These are phyloP conservation scores for Claviceps pazoutovae DNA, from an alignment of 2,329 filamentous ascomycete genomes.

Conservation along the genomic window DNA sequence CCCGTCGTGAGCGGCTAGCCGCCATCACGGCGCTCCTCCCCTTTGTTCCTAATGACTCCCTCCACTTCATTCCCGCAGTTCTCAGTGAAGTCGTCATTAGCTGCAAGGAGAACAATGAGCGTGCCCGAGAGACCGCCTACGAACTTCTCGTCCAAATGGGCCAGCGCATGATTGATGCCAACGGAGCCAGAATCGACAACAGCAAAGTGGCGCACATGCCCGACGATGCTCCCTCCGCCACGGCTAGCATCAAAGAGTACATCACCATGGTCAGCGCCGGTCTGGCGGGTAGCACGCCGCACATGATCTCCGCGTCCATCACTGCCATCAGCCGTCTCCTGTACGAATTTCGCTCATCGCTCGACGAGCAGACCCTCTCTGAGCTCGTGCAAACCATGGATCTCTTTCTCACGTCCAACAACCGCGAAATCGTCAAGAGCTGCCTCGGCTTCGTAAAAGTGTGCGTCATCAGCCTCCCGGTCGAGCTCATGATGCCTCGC, in stretches of 20 bases:
- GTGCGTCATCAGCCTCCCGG: conserved; percentile 73
- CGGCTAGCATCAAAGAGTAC: conserved; percentile 82
- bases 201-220: conserved; percentile 81
- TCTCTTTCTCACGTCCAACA: conserved; percentile 90
- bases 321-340: conserved; percentile 87
- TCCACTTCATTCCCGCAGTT: conserved; percentile 87
- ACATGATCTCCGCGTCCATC: conserved; percentile 97
- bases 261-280: conserved; percentile 97
- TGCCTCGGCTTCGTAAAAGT: conserved; percentile 96
- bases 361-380: conserved; percentile 55
- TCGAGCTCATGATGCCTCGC: conserved; percentile 63
- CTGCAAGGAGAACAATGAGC: conserved; percentile 96
- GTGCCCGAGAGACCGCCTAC: conserved; percentile 78
- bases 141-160: conserved; percentile 82
- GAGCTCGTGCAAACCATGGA: conserved; percentile 92
- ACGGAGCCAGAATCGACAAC: conserved; percentile 66
- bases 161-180: conserved; percentile 53
- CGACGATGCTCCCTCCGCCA: conserved; percentile 58
- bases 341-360: conserved; percentile 68
- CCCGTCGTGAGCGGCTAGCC: conserved; percentile 70
- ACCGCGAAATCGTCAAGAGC: conserved; percentile 88
- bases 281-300: conserved; percentile 79
- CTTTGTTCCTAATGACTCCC: conserved; percentile 58
- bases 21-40: conserved; percentile 72
- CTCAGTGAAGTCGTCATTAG: conserved; percentile 91